These are phyloP conservation scores for Entrophospora sp. DNA, from an alignment of 192 early-diverging fungal genomes.

Conservation along the genomic window DNA sequence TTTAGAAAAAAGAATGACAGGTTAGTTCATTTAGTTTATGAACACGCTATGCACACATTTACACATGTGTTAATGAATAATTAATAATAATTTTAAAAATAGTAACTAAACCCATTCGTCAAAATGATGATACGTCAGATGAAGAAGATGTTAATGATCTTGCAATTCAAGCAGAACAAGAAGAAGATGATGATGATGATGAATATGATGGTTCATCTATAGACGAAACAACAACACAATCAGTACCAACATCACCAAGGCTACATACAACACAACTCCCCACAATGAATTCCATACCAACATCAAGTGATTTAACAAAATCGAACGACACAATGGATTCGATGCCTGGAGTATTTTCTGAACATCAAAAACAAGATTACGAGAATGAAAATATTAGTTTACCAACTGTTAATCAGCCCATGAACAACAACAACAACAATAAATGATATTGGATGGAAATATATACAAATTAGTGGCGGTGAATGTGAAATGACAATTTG, in stretches of 20 bases:
- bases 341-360: slow-evolving; percentile 5
- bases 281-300: not conserved
- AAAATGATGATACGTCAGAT: slow-evolving; percentile 21
- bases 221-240: slow-evolving; percentile 1
- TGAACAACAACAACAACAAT: too few relatives aligned
- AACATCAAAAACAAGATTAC: too few relatives aligned
- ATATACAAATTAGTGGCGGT: too few relatives aligned
- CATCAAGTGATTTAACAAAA: not conserved
- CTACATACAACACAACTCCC: not conserved
- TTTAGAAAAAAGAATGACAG: slow-evolving; percentile 30
- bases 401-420: too few relatives aligned
- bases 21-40: slow-evolving; percentile 10
- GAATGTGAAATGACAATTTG: too few relatives aligned
- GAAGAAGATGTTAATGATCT: slow-evolving; percentile 38
- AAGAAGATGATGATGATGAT: slow-evolving; percentile 5
- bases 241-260: not conserved
- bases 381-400: too few relatives aligned
- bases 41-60: too few relatives aligned
- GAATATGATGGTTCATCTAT: not conserved
- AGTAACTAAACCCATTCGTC: not conserved
- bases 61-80: too few relatives aligned
- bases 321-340: not conserved
- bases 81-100: not conserved
- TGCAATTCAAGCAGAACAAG: slow-evolving; percentile 16
- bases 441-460: too few relatives aligned